phyloP scores from a whole-genome alignment of 352 stramenopile genomes.

The Phytophthora palmivora region DNA sequence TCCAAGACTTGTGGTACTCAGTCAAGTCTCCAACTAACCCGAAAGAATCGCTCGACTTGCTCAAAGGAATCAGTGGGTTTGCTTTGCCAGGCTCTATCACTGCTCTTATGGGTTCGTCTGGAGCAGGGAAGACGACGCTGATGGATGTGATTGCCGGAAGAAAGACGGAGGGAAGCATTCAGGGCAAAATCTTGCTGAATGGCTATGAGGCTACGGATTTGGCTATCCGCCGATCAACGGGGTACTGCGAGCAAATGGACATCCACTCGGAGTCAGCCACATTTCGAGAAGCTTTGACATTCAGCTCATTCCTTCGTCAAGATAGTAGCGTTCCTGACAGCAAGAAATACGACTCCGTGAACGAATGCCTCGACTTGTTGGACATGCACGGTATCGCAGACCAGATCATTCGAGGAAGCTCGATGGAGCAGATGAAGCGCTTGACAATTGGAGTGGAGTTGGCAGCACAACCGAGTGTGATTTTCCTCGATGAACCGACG shows the following conservation, averaged over 20 bases:
- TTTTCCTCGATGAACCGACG: conserved; percentile 88
- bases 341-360: conserved; percentile 39
- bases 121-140: conserved; percentile 84
- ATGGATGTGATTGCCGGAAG: conserved; percentile 92
- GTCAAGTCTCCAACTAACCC: conserved; percentile 41
- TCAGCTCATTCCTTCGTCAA: conserved; percentile 83
- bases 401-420: conserved; percentile 45
- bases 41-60: conserved; percentile 46
- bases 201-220: conserved; percentile 39
- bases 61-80: conserved; percentile 32
- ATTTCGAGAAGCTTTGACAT: conserved; percentile 85
- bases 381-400: conserved; percentile 35
- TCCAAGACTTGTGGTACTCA: conserved; percentile 47
- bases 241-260: conserved; percentile 84
- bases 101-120: conserved; percentile 85
- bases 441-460: conserved; percentile 61
- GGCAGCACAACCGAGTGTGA: conserved; percentile 76
- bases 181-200: conserved; percentile 60
- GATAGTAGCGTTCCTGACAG: conserved; percentile 25
- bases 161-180: conserved; percentile 62
- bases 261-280: conserved; percentile 84
- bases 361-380: conserved; percentile 32
- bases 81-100: conserved; percentile 69
- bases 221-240: conserved; percentile 45
- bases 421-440: conserved; percentile 54